Conservation (phyloP, 371 early-diverging fungal genomes). For the Mucor piriformis region DNA sequence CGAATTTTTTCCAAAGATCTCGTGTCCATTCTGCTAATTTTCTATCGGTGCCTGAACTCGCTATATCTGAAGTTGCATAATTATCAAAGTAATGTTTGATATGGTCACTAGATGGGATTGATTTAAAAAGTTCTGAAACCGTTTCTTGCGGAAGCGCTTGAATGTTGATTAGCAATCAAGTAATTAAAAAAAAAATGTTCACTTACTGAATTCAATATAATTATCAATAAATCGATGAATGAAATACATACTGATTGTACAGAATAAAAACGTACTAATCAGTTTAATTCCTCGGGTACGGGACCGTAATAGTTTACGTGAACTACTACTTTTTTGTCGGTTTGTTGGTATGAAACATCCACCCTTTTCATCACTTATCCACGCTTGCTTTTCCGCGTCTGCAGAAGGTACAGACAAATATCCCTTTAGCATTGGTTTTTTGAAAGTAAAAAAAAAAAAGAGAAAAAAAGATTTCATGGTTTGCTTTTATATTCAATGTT, state of each 20-base stretch:
- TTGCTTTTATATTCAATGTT: too few relatives aligned
- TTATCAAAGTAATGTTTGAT: slow-evolving; percentile 40
- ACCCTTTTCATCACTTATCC: background rate
- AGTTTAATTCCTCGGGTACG: slow-evolving; percentile 7
- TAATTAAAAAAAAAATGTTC: too few relatives aligned
- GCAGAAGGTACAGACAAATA: background rate
- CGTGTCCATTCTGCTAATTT: slow-evolving; percentile 58
- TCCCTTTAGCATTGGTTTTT: background rate
- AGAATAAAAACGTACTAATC: slow-evolving; percentile 1
- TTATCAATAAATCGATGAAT: slow-evolving; percentile 11
- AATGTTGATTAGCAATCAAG: too few relatives aligned
- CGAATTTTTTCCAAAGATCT: slow-evolving; percentile 51
- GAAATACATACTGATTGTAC: slow-evolving; percentile 7
- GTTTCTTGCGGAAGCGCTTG: slow-evolving; percentile 7
- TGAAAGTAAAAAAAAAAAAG: too few relatives aligned
- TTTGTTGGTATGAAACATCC: slow-evolving; percentile 2
- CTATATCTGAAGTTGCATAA: slow-evolving; percentile 51
- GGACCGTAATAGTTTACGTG: slow-evolving; percentile 2
- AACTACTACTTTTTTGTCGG: slow-evolving; percentile 5
- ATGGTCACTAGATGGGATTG: slow-evolving; percentile 29
- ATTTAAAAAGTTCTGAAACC: slow-evolving; percentile 21
- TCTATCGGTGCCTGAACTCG: slow-evolving; percentile 49
- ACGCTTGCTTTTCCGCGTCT: background rate
- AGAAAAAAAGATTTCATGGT: too few relatives aligned
- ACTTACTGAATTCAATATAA: slow-evolving; percentile 10